phyloP scores from a whole-genome alignment of 345 rosid genomes.

The Hibiscus trionum region DNA sequence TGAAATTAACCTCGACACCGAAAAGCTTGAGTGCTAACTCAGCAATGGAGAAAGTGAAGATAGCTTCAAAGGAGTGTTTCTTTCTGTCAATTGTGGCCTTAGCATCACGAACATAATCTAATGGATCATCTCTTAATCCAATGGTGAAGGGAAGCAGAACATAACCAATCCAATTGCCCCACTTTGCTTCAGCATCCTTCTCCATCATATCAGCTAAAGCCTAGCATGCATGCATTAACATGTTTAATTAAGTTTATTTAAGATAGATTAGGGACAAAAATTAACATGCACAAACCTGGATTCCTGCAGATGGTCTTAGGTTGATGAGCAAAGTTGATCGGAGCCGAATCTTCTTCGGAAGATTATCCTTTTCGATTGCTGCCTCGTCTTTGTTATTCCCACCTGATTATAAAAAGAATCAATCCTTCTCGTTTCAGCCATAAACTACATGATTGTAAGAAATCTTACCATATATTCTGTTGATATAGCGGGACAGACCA shows the following conservation, averaged over 20 bases:
- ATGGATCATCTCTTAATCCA: constrained; percentile 35
- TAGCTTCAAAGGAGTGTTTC: constrained; percentile 50
- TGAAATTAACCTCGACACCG: constrained; percentile 31
- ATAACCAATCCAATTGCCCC: constrained; percentile 57
- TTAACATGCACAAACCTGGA: constrained; percentile 29
- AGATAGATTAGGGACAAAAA: background rate
- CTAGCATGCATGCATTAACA: constrained; percentile 14
- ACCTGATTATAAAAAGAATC: background rate
- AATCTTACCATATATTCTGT: constrained; percentile 24
- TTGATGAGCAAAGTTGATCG: constrained; percentile 47
- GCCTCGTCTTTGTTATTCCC: constrained; percentile 18
- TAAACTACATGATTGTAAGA: background rate
- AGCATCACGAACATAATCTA: constrained; percentile 42
- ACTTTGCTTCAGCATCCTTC: constrained; percentile 33
- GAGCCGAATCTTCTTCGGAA: constrained; percentile 31
- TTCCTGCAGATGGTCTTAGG: constrained; percentile 45
- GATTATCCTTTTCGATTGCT: constrained; percentile 16
- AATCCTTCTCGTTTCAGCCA: background rate
- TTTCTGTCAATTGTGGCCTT: constrained; percentile 44
- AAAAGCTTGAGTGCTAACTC: constrained; percentile 24
- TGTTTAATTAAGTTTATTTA: background rate
- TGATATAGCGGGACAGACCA: constrained; percentile 33
- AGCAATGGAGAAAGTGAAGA: constrained; percentile 32
- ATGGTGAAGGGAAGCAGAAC: constrained; percentile 41
- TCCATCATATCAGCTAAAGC: constrained; percentile 55